Evolutionary conservation across 805 yeast genomes (phyloP).

Genomic region (Metschnikowia vanudenii): DNA sequence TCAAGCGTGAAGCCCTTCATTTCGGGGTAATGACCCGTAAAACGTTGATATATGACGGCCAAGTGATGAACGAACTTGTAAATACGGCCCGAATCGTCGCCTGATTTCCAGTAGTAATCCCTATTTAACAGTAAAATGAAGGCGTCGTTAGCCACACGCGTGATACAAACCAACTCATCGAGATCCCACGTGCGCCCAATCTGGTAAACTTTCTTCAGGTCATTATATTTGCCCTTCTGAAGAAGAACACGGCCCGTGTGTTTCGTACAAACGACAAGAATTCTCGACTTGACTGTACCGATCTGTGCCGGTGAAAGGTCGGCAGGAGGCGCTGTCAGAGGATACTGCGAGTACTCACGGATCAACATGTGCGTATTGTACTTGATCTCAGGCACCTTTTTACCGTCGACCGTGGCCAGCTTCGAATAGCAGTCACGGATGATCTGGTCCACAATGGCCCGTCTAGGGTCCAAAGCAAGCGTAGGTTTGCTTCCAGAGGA

Average conservation of each 20-base stretch:
- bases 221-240: slow-evolving; percentile 83
- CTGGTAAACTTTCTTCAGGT: slow-evolving; percentile 66
- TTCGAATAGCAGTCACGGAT: slow-evolving; percentile 41
- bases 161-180: slow-evolving; percentile 60
- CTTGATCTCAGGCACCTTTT: slow-evolving; percentile 26
- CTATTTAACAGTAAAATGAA: slow-evolving; percentile 64
- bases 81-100: slow-evolving; percentile 38
- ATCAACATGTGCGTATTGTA: slow-evolving; percentile 77
- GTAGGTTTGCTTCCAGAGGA: slow-evolving; percentile 3
- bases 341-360: slow-evolving; percentile 70
- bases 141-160: slow-evolving; percentile 55
- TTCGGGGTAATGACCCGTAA: slow-evolving; percentile 38
- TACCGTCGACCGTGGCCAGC: slow-evolving; percentile 15
- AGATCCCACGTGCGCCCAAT: slow-evolving; percentile 93
- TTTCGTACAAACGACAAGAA: slow-evolving; percentile 60
- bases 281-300: slow-evolving; percentile 53
- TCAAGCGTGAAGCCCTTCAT: slow-evolving; percentile 32
- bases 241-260: slow-evolving; percentile 65
- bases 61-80: slow-evolving; percentile 35
- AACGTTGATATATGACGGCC: slow-evolving; percentile 31
- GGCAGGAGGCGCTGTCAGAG: slow-evolving; percentile 67
- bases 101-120: slow-evolving; percentile 71
- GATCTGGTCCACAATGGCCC: slow-evolving; percentile 31
- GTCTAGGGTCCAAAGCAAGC: slow-evolving; percentile 18
- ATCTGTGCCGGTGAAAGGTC: slow-evolving; percentile 38